Percentiles rank a stretch among this genome's conserved stretches.
Evolutionary conservation across 192 early-diverging fungal genomes (phyloP).

Genomic region (Coemansia sp.): DNA sequence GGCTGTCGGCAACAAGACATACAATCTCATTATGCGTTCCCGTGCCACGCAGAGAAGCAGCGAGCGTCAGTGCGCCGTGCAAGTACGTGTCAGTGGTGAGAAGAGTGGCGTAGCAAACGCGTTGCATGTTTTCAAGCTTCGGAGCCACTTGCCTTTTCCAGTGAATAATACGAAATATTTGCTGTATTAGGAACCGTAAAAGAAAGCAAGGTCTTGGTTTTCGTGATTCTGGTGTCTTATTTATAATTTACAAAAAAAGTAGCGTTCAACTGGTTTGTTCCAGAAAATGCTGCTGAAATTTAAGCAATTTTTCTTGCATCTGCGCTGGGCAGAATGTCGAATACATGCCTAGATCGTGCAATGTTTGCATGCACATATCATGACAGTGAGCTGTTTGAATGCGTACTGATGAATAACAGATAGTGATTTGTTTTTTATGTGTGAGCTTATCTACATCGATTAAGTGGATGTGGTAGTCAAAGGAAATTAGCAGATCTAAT

Average conservation of each 20-base stretch:
- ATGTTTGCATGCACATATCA: background rate
- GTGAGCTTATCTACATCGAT: background rate
- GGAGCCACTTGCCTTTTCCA: background rate
- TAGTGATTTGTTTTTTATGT: background rate
- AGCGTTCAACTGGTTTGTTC: background rate
- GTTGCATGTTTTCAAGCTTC: background rate
- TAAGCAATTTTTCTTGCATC: background rate
- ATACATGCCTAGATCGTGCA: background rate
- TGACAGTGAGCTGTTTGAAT: background rate
- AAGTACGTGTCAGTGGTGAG: slow-evolving; percentile 85
- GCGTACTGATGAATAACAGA: background rate
- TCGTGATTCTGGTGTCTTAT: background rate
- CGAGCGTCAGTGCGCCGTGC: slow-evolving; percentile 80
- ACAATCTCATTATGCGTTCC: slow-evolving; percentile 65
- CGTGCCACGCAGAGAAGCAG: slow-evolving; percentile 66
- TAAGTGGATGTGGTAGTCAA: no score
- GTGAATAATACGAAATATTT: background rate
- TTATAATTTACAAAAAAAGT: background rate
- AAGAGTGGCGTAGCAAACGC: slow-evolving; percentile 66
- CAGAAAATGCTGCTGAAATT: background rate
- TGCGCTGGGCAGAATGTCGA: background rate
- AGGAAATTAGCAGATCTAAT: background rate
- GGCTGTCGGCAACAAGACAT: slow-evolving; percentile 60
- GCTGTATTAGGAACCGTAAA: background rate
- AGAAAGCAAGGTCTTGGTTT: background rate